These are phyloP conservation scores for Colletotrichum sp. DNA, from an alignment of 2,329 filamentous ascomycete species.

Conservation along the genomic window DNA sequence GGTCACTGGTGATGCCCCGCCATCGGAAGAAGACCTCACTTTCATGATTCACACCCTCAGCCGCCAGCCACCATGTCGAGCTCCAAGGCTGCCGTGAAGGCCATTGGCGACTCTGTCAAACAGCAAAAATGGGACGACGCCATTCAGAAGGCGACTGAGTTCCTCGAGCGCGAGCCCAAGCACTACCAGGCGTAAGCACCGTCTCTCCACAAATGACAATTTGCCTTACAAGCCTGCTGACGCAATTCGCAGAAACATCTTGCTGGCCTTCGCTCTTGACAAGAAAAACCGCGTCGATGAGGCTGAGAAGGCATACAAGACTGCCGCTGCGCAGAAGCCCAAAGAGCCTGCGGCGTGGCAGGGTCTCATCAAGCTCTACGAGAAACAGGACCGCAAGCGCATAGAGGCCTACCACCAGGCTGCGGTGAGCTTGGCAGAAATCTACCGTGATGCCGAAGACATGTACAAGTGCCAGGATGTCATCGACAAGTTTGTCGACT, in stretches of 20 bases:
- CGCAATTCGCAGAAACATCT: constrained; percentile 52
- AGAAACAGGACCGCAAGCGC: constrained; percentile 73
- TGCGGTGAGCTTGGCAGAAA: constrained; percentile 74
- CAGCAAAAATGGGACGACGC: constrained; percentile 81
- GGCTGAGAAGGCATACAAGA: constrained; percentile 77
- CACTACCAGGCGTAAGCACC: constrained; percentile 79
- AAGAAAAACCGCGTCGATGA: constrained; percentile 75
- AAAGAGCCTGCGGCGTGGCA: constrained; percentile 89
- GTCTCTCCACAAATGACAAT: not conserved
- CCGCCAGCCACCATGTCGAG: constrained; percentile 48
- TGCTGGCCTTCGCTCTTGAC: constrained; percentile 84
- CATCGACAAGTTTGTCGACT: constrained; percentile 80
- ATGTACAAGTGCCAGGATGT: constrained; percentile 69
- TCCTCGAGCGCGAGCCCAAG: constrained; percentile 74
- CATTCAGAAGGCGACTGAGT: constrained; percentile 68
- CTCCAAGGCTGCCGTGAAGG: constrained; percentile 79
- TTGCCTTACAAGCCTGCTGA: constrained; percentile 5
- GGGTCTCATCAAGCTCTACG: constrained; percentile 84
- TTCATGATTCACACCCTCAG: constrained; percentile 8
- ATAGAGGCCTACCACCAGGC: constrained; percentile 78
- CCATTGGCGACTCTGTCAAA: constrained; percentile 79
- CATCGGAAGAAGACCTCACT: constrained; percentile 7
- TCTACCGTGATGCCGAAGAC: constrained; percentile 72
- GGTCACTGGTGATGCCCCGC: constrained; percentile 11
- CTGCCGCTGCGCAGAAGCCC: constrained; percentile 74